Evolutionary conservation across 2,329 filamentous ascomycete genomes (phyloP), one percentile per base, ranked within the genome.

Genomic region (Ceratocystiopsis sp.): DNA sequence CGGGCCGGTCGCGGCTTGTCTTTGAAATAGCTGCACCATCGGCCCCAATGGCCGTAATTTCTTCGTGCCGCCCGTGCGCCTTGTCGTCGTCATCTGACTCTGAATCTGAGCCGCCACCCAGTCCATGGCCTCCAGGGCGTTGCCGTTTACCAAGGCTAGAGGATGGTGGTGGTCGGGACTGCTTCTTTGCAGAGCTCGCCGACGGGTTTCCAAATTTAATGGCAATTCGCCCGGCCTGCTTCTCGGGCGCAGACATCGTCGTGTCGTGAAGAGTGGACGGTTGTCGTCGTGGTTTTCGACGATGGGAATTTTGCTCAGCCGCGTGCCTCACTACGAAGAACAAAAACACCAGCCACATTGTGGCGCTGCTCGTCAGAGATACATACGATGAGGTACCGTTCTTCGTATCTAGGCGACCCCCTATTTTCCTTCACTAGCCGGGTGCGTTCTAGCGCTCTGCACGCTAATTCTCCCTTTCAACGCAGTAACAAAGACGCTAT

Each of bases 141-240:
- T 61, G 55, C 16, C 68, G 65, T 52, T 73, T 73, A 46, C 69
- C 69, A 14, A 73, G 55, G 4, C 59, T 52, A 4, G 67, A 66
- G 0, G 64, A 54, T 4, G 63, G 63, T 15, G 58, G 54, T 10
- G 57, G 51, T 15, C 57, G 59, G 17, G 53, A 48, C 21, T 52
- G 46, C 35, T 56, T 59, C 46, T 52, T 50, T 15, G 52, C 7
- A n/a, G 43, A 9, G 15, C 35, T 34, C 1, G 50, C 41, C 1
- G 47, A 16, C 2, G 37, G 13, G 3, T 56, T 48, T 34, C 65
- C 62, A 35, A 71, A 62, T 44, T 65, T 69, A 39, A 71, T 71
- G 47, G 67, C 66, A 52, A 71, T 69, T 21, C 66, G 54, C 10
- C 54, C 50, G 13, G 53, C 49, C 37, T 51, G 61, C 37, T 56